phyloP scores from a whole-genome alignment of 1,284 basidiomycete genomes.

The Malassezia psittaci region DNA sequence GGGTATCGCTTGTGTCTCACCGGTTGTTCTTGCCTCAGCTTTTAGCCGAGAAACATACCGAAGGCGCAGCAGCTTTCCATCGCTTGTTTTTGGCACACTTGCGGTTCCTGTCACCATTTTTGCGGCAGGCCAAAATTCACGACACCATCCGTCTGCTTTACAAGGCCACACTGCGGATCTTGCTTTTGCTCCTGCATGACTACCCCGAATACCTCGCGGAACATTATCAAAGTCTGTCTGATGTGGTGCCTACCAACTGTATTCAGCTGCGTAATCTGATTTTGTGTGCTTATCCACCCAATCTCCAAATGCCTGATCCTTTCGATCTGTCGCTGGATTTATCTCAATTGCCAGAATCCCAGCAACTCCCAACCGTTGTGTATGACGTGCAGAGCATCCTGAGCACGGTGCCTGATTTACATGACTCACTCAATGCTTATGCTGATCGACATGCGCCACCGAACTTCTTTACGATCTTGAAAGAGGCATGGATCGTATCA shows the following conservation, averaged over 20 bases:
- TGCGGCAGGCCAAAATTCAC: slow-evolving; percentile 69
- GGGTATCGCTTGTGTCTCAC: slow-evolving; percentile 93
- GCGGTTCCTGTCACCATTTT: slow-evolving; percentile 84
- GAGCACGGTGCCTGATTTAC: slow-evolving; percentile 53
- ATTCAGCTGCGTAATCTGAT: slow-evolving; percentile 94
- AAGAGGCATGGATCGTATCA: slow-evolving; percentile 9
- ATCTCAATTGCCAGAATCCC: slow-evolving; percentile 70
- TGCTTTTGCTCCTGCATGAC: slow-evolving; percentile 91
- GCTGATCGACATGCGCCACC: slow-evolving; percentile 17
- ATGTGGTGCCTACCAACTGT: slow-evolving; percentile 81
- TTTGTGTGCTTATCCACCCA: slow-evolving; percentile 82
- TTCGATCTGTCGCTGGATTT: slow-evolving; percentile 51
- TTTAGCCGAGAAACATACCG: slow-evolving; percentile 68
- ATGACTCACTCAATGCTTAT: slow-evolving; percentile 20
- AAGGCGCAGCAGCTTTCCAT: slow-evolving; percentile 65
- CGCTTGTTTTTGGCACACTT: slow-evolving; percentile 82
- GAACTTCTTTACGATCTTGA: slow-evolving; percentile 15
- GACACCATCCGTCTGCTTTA: slow-evolving; percentile 79
- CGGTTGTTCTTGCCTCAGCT: slow-evolving; percentile 95
- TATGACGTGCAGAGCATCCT: slow-evolving; percentile 78
- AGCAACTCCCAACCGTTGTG: slow-evolving; percentile 73
- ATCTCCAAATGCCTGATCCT: slow-evolving; percentile 75
- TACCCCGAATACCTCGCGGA: slow-evolving; percentile 97
- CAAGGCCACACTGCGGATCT: slow-evolving; percentile 77
- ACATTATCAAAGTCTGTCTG: slow-evolving; percentile 90